These are phyloP conservation scores for Debaryomycetaceae sp. DNA, from an alignment of 1,139 yeast genomes.

Conservation along the genomic window DNA sequence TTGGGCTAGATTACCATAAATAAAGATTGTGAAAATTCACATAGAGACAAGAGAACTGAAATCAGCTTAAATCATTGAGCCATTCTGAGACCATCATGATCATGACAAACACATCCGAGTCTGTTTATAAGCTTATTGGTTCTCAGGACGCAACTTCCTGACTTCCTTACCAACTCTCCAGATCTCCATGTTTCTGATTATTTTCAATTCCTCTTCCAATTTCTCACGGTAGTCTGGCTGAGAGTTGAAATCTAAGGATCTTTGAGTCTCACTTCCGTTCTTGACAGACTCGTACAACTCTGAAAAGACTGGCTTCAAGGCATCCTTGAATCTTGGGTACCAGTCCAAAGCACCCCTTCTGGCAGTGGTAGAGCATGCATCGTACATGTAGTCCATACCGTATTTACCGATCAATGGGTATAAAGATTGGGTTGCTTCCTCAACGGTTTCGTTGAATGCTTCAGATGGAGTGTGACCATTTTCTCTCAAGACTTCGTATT, in stretches of 20 bases:
- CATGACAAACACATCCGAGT: constrained; percentile 3
- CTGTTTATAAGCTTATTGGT: constrained; percentile 51
- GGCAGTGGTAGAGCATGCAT: constrained; percentile 99
- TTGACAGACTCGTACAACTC: constrained; percentile 92
- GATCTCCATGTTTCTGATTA: constrained; percentile 96
- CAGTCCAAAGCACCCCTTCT: constrained; percentile 99
- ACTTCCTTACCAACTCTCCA: constrained; percentile 99
- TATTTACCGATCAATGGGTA: constrained; percentile 98
- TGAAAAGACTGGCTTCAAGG: constrained; percentile 96
- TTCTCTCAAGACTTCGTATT: constrained; percentile 99
- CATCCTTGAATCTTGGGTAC: constrained; percentile 99
- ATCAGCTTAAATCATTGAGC: constrained; percentile 20
- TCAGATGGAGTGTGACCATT: constrained; percentile 99
- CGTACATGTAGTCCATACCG: constrained; percentile 99
- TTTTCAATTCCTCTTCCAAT: constrained; percentile 88
- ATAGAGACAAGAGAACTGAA: constrained; percentile 21
- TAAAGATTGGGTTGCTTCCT: constrained; percentile 98
- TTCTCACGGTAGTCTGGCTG: constrained; percentile 96
- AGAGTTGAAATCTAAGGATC: constrained; percentile 97
- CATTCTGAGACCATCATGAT: constrained; percentile 30
- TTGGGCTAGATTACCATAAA: constrained; percentile 8
- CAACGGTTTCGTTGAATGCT: constrained; percentile 99
- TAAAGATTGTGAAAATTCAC: constrained; percentile 11
- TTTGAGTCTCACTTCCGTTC: constrained; percentile 96
- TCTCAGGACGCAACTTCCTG: constrained; percentile 98